Evolutionary conservation across 345 rosid genomes (phyloP).

Genomic region (Populus davidiana): DNA sequence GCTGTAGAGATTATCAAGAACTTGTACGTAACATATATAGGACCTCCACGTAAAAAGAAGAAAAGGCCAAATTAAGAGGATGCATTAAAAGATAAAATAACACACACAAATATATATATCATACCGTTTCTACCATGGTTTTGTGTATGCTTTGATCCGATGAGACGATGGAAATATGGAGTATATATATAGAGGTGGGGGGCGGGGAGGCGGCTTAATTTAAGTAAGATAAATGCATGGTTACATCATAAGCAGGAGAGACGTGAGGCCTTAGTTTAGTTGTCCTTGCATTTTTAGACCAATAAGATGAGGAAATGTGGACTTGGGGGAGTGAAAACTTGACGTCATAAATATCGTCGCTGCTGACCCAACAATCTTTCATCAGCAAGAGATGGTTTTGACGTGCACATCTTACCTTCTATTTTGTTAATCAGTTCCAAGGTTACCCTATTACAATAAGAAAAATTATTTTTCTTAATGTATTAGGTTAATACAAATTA

Average conservation of each 20-base stretch:
- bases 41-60: neutral
- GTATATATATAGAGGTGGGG: neutral
- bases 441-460: neutral
- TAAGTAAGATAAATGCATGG: neutral
- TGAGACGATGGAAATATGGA: neutral
- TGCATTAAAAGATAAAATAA: neutral
- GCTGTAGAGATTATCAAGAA: too few species aligned
- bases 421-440: neutral
- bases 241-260: neutral
- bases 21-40: too few species aligned
- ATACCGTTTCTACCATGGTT: neutral
- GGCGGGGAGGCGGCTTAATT: neutral
- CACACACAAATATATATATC: neutral
- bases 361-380: neutral
- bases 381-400: neutral
- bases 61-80: neutral
- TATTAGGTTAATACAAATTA: too few species aligned
- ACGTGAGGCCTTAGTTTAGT: too few species aligned
- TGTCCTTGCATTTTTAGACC: neutral
- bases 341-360: neutral
- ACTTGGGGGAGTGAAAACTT: neutral
- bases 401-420: neutral
- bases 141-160: neutral
- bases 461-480: too few species aligned
- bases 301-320: neutral